Evolutionary conservation across 768 basidiomycete species (phyloP).

Genomic region (Termitomyces sp.): DNA sequence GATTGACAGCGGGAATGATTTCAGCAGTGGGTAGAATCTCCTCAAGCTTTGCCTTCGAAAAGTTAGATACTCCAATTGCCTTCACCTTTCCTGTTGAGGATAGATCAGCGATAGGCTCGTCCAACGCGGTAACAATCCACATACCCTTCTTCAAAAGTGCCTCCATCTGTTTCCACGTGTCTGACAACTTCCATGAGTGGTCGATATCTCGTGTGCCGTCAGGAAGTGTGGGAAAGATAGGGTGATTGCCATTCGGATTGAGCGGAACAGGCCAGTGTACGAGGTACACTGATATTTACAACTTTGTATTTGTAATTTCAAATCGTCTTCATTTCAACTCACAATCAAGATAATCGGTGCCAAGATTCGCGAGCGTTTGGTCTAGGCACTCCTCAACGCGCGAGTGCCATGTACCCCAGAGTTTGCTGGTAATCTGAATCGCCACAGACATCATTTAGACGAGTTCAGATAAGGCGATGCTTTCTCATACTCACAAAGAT

Average conservation of each 20-base stretch:
- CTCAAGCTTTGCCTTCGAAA: conserved; percentile 61
- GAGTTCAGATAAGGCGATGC: not conserved
- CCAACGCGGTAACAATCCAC: conserved; percentile 3
- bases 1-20: conserved; percentile 68
- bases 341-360: conserved; percentile 84
- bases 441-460: not conserved
- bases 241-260: conserved; percentile 65
- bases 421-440: conserved; percentile 61
- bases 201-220: conserved; percentile 66
- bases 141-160: conserved; percentile 57
- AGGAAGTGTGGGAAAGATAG: conserved; percentile 48
- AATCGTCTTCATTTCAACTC: conserved; percentile 10
- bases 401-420: conserved; percentile 64
- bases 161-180: conserved; percentile 88
- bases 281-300: conserved; percentile 43
- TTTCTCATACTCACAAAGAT: conserved; percentile 30
- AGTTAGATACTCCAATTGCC: conserved; percentile 75
- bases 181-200: conserved; percentile 54
- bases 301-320: conserved; percentile 7
- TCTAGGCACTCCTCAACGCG: conserved; percentile 72
- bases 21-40: conserved; percentile 62
- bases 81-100: conserved; percentile 51
- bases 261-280: conserved; percentile 81
- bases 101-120: conserved; percentile 2
- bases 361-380: conserved; percentile 70